Percentiles rank a stretch among this genome's conserved stretches.
phyloP scores from a whole-genome alignment of 2,329 filamentous ascomycete species.

The Stagonosporopsis rhizophila region DNA sequence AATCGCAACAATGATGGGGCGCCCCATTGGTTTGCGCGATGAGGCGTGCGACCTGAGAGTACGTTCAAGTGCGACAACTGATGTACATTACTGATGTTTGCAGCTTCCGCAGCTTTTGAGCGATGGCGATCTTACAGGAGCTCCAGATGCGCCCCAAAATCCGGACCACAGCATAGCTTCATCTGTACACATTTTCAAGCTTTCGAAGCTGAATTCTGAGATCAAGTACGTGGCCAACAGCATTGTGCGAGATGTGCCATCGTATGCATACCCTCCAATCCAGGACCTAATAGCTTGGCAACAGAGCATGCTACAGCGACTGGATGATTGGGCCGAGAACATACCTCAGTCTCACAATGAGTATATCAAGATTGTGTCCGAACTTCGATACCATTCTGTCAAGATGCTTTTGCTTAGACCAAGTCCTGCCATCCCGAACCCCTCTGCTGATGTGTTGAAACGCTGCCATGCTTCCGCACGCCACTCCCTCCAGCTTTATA shows the following conservation, averaged over 20 bases:
- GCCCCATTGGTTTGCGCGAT: constrained; percentile 62
- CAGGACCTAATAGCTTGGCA: constrained; percentile 40
- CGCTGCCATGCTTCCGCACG: neutral
- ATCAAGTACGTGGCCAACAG: constrained; percentile 66
- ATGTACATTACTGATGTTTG: neutral
- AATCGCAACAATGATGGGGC: constrained; percentile 63
- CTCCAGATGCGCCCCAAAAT: neutral
- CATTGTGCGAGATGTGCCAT: constrained; percentile 56
- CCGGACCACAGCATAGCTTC: constrained; percentile 8
- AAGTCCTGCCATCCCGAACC: constrained; percentile 60
- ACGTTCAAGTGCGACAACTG: neutral
- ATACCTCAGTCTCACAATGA: constrained; percentile 3
- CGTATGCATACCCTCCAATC: constrained; percentile 55
- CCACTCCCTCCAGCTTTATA: neutral
- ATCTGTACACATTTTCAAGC: constrained; percentile 56
- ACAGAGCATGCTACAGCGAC: constrained; percentile 35
- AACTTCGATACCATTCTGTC: constrained; percentile 58
- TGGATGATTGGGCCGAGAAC: constrained; percentile 13
- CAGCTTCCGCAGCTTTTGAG: neutral
- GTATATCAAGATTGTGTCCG: constrained; percentile 48
- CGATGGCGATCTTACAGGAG: neutral
- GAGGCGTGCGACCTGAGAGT: constrained; percentile 50
- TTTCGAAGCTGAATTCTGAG: constrained; percentile 61
- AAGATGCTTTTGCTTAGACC: constrained; percentile 60
- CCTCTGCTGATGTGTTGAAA: constrained; percentile 48